Percentiles rank a stretch among this genome's conserved stretches.
Evolutionary conservation across 2,329 filamentous ascomycete genomes (phyloP).

Genomic region (Berkeleyomyces basicola): DNA sequence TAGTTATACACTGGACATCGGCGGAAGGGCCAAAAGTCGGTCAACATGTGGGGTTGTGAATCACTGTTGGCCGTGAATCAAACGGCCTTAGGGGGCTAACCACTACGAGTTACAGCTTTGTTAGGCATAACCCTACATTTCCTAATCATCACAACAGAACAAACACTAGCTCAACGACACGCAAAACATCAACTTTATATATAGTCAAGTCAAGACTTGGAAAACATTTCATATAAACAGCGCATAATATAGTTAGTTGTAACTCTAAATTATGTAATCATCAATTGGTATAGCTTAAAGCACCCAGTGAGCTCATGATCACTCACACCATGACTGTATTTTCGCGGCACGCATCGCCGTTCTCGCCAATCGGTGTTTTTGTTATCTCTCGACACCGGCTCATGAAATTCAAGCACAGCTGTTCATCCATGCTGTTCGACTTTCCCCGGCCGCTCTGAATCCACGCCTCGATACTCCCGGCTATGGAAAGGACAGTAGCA

Average conservation of each 20-base stretch:
- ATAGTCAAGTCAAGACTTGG: not conserved
- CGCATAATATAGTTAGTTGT: not conserved
- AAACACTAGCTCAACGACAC: too few relatives aligned
- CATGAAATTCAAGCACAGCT: conserved; percentile 37
- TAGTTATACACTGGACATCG: not conserved
- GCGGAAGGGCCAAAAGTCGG: not conserved
- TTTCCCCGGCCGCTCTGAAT: conserved; percentile 36
- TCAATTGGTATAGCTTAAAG: not conserved
- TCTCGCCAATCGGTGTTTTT: conserved; percentile 42
- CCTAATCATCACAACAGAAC: too few relatives aligned
- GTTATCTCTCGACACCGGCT: conserved; percentile 39
- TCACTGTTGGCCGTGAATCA: not conserved
- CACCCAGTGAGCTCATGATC: not conserved
- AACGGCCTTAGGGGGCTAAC: not conserved
- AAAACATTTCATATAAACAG: not conserved
- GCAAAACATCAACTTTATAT: not conserved
- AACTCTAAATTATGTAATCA: not conserved
- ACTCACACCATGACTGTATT: not conserved
- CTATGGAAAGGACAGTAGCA: conserved; percentile 35
- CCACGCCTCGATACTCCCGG: conserved; percentile 43
- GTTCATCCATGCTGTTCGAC: conserved; percentile 32
- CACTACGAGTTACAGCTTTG: not conserved
- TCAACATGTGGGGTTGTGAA: not conserved
- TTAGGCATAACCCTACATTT: too few relatives aligned
- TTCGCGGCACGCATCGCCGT: conserved; percentile 26